phyloP scores from a whole-genome alignment of 2,329 filamentous ascomycete species.

The Microsporum canis region DNA sequence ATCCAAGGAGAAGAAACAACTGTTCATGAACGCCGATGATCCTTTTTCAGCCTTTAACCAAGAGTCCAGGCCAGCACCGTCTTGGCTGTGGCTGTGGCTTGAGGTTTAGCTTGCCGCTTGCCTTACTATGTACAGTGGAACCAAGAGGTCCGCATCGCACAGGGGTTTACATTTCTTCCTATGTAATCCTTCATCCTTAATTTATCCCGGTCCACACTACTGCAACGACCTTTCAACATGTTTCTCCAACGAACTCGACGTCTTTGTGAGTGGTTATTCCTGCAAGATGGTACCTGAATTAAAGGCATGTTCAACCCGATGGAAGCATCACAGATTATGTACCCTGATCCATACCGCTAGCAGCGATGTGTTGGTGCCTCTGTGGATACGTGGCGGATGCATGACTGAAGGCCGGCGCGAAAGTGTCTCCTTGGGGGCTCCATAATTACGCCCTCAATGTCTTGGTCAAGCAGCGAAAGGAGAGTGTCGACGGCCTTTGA shows the following conservation, averaged over 20 bases:
- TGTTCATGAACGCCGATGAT: not conserved
- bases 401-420: not conserved
- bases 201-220: not conserved
- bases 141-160: not conserved
- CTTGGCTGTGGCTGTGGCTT: conserved; percentile 4
- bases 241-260: not conserved
- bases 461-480: not conserved
- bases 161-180: not conserved
- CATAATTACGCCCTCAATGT: not conserved
- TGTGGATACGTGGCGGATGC: conserved; percentile 2
- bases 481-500: not conserved
- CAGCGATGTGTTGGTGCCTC: not conserved
- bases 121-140: not conserved
- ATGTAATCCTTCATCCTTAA: not conserved
- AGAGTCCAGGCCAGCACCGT: not conserved
- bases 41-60: not conserved
- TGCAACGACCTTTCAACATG: not conserved
- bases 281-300: not conserved
- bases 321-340: not conserved
- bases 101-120: not conserved
- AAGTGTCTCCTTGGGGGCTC: not conserved
- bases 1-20: not conserved
- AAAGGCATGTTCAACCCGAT: not conserved
- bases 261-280: not conserved
- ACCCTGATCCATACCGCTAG: not conserved